Evolutionary conservation across 2,329 filamentous ascomycete species (phyloP), one percentile per base, ranked within the genome.

Genomic region (Cyphellophora europaea): DNA sequence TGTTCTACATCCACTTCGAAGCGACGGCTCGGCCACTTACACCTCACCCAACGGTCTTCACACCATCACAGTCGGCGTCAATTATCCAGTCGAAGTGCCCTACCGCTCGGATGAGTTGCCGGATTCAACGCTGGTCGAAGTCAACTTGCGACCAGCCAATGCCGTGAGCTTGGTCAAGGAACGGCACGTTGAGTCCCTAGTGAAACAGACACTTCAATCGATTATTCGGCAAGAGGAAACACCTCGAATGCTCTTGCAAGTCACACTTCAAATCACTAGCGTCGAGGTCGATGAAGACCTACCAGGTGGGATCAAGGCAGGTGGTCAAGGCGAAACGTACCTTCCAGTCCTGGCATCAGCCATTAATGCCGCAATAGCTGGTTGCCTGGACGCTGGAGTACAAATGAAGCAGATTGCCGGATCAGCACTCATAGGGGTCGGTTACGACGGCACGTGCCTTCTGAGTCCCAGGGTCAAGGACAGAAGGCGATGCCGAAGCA

Each of bases 111-210:
- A 98, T 55, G 86, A 96, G 58, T 76, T 91, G 47, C 82, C 91
- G 5, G 88, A 93, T 59, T 87, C 95, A 64, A 86, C 89, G 17
- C 76, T 81, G 32, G 69, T 98, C 46, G 91, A 96, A 60, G 84
- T 98, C 38, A 78, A 89, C 55, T 75, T 98, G 45, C 77, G 91
- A 56, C 89, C 89, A 32, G 80, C 82, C 21, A 78, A 81, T 44
- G 88, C 88, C 11, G 79, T 91, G 30, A 86, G 83, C 66, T 82
- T 87, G 79, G 81, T 82, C 12, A 73, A 79, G 43, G 82, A 88
- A 59, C 74, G 86, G 49, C 85, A 93, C 59, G 74, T 93, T 15
- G 88, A 95, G 62, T 76, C 54, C 3, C 54, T 65, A 23, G 32
- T 66, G 28, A 57, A 53, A 19, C 50, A 47, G 28, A 48, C 62